A percentile compares a stretch with the other conserved stretches of the same genome.
phyloP scores from a whole-genome alignment of 805 yeast species.

The Nadsonia fulvescens region DNA sequence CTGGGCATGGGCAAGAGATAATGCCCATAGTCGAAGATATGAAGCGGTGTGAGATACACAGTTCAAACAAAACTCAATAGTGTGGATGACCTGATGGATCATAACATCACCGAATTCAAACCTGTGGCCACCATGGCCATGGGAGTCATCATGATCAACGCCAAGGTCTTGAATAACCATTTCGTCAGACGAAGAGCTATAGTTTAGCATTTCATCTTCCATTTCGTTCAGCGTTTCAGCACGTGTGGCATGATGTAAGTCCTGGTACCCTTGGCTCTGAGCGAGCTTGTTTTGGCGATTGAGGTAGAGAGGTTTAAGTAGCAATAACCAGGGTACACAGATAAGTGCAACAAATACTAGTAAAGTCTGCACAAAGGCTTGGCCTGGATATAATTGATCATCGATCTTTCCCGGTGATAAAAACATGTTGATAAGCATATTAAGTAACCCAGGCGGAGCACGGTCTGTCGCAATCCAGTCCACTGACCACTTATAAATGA shows the following conservation, averaged over 20 bases:
- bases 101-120: slow-evolving; percentile 81
- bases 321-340: slow-evolving; percentile 85
- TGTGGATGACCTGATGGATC: slow-evolving; percentile 94
- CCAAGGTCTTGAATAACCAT: slow-evolving; percentile 20
- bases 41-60: slow-evolving; percentile 97
- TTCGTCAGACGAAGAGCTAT: slow-evolving; percentile 16
- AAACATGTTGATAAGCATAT: slow-evolving; percentile 94
- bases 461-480: slow-evolving; percentile 69
- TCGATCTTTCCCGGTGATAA: slow-evolving; percentile 78
- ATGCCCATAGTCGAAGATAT: slow-evolving; percentile 88
- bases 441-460: slow-evolving; percentile 84
- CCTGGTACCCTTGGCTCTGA: slow-evolving; percentile 32
- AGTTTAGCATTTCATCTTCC: slow-evolving; percentile 17
- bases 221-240: slow-evolving; percentile 15
- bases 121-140: slow-evolving; percentile 30
- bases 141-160: slow-evolving; percentile 16
- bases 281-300: slow-evolving; percentile 34
- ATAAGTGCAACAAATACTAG: slow-evolving; percentile 56
- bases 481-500: slow-evolving; percentile 83
- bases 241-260: slow-evolving; percentile 26
- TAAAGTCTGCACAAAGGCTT: slow-evolving; percentile 53
- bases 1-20: slow-evolving; percentile 92
- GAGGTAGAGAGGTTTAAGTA: slow-evolving; percentile 66
- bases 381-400: slow-evolving; percentile 66
- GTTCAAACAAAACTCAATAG: slow-evolving; percentile 91